Conservation (phyloP, 1,139 yeast genomes). For the Kurtzmaniella quercitrusa region DNA sequence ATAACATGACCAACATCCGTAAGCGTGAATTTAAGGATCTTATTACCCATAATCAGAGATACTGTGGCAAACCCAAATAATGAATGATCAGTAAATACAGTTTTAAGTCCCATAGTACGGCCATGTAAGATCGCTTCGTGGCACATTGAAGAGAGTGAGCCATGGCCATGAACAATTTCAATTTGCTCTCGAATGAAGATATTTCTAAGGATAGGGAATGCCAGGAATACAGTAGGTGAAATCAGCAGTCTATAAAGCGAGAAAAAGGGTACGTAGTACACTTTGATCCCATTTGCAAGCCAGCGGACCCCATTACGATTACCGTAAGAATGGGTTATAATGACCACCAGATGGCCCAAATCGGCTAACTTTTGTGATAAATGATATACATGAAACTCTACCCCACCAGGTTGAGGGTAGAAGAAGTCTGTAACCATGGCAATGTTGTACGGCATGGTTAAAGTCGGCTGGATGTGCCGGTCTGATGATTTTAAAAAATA, state of each 20-base stretch:
- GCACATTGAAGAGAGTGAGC: slow-evolving; percentile 79
- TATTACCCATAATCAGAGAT: slow-evolving; percentile 81
- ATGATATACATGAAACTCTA: slow-evolving; percentile 92
- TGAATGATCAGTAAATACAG: slow-evolving; percentile 95
- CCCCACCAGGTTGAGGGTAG: slow-evolving; percentile 98
- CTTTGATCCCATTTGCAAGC: slow-evolving; percentile 86
- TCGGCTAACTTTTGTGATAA: slow-evolving; percentile 69
- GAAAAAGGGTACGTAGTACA: slow-evolving; percentile 82
- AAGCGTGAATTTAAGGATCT: slow-evolving; percentile 74
- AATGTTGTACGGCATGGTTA: slow-evolving; percentile 26
- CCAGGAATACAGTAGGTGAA: slow-evolving; percentile 84
- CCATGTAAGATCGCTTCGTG: slow-evolving; percentile 91
- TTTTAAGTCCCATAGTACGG: slow-evolving; percentile 84
- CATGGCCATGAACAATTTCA: slow-evolving; percentile 94
- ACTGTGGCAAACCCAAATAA: slow-evolving; percentile 90
- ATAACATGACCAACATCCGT: slow-evolving; percentile 90
- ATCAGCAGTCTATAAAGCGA: slow-evolving; percentile 80
- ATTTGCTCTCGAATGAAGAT: slow-evolving; percentile 82
- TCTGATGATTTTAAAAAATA: neutral
- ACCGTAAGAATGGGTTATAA: slow-evolving; percentile 86
- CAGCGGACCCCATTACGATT: slow-evolving; percentile 77
- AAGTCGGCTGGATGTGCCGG: neutral
- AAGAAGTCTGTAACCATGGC: slow-evolving; percentile 96
- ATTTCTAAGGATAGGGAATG: slow-evolving; percentile 81
- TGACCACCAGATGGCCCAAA: slow-evolving; percentile 86